Base-by-base conservation (phyloP, 1,284 basidiomycete genomes). In the Ceratobasidium sp. region DNA sequence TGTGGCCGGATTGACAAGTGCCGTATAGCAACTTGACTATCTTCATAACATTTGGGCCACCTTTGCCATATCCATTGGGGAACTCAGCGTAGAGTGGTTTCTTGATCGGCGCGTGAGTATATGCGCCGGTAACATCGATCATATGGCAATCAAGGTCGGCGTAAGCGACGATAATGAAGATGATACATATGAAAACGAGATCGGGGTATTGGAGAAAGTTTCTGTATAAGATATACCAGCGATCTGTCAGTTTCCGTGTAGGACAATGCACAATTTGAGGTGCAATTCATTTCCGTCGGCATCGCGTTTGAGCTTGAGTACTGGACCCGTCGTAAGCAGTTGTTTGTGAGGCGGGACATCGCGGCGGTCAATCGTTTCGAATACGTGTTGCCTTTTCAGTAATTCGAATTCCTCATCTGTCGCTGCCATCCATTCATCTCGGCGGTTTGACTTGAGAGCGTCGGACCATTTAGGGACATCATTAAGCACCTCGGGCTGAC, bases 1-100 rank as follows among this genome's bases (percentile, higher is more conserved):
- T 11, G 61, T n/a, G 24, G 11, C 43, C 61, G 14, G 39, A 22
- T 27, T 63, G 61, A 13, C n/a, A 7, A 5, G 37, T 3, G 27
- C 39, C 61, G 27, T 63, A 63, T 8, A 63, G 61, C 11, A 41
- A 39, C 61, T 63, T 63, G 27, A 37, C 39, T 5, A 61, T 6
- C 22, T 61, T 61, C 58, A 61, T 61, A n/a, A 61, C 34, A 39
- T 29, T 61, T 9, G 58, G 58, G 16, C 58, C 58, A 37, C 58
- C 22, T 24, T 61, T 41, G 58, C 58, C 58, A 39, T 37, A 61
- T 14, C 19, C 34, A 6, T 41, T 22, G 11, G 58, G 58, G 58
- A 37, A 61, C 39, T 61, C 37, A 31, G 39, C 58, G 31, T 61
- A 61, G 31, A 61, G 58, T 39, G 58, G 31, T 14, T 24, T 27